phyloP scores from a whole-genome alignment of 805 yeast species.

The Cyberlindnera maritima region DNA sequence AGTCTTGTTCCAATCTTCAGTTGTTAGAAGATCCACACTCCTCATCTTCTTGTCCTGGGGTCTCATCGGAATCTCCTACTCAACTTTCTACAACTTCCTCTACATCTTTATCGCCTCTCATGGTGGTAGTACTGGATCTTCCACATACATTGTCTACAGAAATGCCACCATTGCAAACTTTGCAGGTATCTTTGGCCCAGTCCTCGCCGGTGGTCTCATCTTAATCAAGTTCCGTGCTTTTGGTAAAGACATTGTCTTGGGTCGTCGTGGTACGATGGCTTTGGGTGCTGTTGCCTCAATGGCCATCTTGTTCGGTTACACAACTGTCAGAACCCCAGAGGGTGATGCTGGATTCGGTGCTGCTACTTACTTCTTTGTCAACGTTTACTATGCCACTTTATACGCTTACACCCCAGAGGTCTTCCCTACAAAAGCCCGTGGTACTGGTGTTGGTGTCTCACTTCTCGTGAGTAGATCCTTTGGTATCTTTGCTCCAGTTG shows the following conservation, averaged over 20 bases:
- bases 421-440: constrained; percentile 49
- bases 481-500: constrained; percentile 58
- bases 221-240: constrained; percentile 14
- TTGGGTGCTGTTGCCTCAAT: constrained; percentile 52
- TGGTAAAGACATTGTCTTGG: constrained; percentile 30
- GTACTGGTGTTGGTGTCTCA: constrained; percentile 60
- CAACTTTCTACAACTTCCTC: constrained; percentile 50
- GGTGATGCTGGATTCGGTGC: constrained; percentile 50
- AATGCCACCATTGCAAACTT: constrained; percentile 45
- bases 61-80: constrained; percentile 51
- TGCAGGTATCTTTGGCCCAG: constrained; percentile 47
- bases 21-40: constrained; percentile 39
- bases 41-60: constrained; percentile 50
- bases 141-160: constrained; percentile 41
- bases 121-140: constrained; percentile 45
- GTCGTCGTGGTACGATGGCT: constrained; percentile 56
- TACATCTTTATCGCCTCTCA: constrained; percentile 48
- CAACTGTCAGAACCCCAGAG: constrained; percentile 52
- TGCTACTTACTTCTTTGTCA: constrained; percentile 46
- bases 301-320: constrained; percentile 59
- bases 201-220: constrained; percentile 40
- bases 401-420: constrained; percentile 70
- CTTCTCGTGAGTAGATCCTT: constrained; percentile 51
- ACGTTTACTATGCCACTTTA: constrained; percentile 54
- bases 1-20: constrained; percentile 41